phyloP scores from a whole-genome alignment of 495 filamentous ascomycete genomes.

The Penicillium coffeae region DNA sequence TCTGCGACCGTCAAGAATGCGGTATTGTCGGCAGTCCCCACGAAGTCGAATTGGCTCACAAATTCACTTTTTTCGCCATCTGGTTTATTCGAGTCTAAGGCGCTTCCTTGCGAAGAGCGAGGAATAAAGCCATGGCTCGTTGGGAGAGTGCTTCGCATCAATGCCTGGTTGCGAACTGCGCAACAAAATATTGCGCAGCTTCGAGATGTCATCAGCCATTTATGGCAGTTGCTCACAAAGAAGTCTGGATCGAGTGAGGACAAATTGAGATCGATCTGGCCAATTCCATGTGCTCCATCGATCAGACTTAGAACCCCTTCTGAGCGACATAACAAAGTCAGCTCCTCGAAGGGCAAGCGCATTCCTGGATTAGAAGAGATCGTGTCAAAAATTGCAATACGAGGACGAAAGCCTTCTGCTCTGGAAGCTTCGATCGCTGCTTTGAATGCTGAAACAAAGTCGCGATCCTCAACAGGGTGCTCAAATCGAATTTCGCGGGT shows the following conservation, averaged over 20 bases:
- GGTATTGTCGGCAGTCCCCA: conserved; percentile 63
- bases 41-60: conserved; percentile 65
- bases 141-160: conserved; percentile 69
- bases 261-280: conserved; percentile 65
- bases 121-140: conserved; percentile 49
- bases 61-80: conserved; percentile 35
- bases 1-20: conserved; percentile 64
- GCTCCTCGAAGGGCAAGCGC: conserved; percentile 62
- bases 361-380: conserved; percentile 67
- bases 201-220: conserved; percentile 77
- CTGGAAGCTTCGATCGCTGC: conserved; percentile 36
- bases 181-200: conserved; percentile 74
- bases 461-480: conserved; percentile 58
- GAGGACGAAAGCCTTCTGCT: conserved; percentile 36
- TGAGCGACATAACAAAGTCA: conserved; percentile 54
- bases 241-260: conserved; percentile 63
- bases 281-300: conserved; percentile 73
- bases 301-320: conserved; percentile 57
- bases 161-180: conserved; percentile 60
- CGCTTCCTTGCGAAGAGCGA: not conserved
- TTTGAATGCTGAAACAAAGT: conserved; percentile 46
- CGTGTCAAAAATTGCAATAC: conserved; percentile 69
- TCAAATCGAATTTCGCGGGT: conserved; percentile 24
- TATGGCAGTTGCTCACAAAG: conserved; percentile 73
- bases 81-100: not conserved